phyloP scores from a whole-genome alignment of 1,284 basidiomycete species.

The Austroboletus niveus region DNA sequence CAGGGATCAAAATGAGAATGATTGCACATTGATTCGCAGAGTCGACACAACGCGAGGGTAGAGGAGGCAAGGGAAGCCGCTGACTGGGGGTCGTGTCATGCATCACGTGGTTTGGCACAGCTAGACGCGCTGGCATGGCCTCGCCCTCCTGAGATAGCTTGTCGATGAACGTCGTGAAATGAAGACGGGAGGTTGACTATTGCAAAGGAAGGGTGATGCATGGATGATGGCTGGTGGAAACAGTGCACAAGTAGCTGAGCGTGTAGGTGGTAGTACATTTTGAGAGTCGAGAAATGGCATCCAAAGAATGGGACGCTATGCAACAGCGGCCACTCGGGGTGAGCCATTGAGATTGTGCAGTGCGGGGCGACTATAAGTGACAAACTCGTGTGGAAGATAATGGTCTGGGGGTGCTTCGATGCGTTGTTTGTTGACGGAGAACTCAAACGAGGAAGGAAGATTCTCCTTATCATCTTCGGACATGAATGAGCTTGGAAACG shows the following conservation, averaged over 20 bases:
- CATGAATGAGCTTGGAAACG: slow-evolving; percentile 50
- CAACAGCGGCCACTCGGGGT: slow-evolving; percentile 47
- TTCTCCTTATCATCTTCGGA: slow-evolving; percentile 80
- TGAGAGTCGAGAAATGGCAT: slow-evolving; percentile 39
- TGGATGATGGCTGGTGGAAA: slow-evolving; percentile 69
- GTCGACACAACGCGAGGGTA: slow-evolving; percentile 24
- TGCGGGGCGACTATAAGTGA: slow-evolving; percentile 67
- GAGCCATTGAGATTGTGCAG: slow-evolving; percentile 62
- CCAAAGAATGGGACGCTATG: slow-evolving; percentile 39
- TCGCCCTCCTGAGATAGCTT: slow-evolving; percentile 40
- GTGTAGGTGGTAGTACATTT: slow-evolving; percentile 77
- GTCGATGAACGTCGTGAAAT: slow-evolving; percentile 48
- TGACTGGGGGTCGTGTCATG: slow-evolving; percentile 8
- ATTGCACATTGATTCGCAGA: slow-evolving; percentile 39
- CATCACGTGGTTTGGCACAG: slow-evolving; percentile 27
- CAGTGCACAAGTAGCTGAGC: slow-evolving; percentile 54
- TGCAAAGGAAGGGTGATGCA: slow-evolving; percentile 71
- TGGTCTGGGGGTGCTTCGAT: slow-evolving; percentile 68
- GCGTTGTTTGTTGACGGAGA: slow-evolving; percentile 65
- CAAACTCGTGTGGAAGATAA: slow-evolving; percentile 75
- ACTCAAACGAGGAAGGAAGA: slow-evolving; percentile 63
- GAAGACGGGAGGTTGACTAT: slow-evolving; percentile 50
- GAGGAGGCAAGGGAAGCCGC: slow-evolving; percentile 31
- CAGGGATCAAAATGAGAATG: slow-evolving; percentile 44
- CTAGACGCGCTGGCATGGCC: slow-evolving; percentile 12